A percentile compares a stretch with the other conserved stretches of the same genome.
Conservation (phyloP, 2,329 filamentous ascomycete species). For the Aspergillus sojae region DNA sequence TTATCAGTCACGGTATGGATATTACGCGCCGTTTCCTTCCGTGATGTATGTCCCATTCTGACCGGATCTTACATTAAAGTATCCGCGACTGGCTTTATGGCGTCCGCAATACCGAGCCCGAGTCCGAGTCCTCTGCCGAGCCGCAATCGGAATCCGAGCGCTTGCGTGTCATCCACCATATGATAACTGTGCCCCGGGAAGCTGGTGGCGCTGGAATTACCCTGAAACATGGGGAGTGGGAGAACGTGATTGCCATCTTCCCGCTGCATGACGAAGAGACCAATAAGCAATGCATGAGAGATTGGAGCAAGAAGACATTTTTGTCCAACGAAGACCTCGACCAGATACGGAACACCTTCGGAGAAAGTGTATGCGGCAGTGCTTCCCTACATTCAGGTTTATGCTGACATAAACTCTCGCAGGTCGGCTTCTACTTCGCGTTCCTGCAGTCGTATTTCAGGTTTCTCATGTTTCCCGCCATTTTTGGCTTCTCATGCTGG, state of each 20-base stretch:
- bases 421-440: conserved; percentile 93
- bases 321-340: conserved; percentile 67
- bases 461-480: conserved; percentile 80
- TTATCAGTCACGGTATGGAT: conserved; percentile 71
- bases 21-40: background rate
- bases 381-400: background rate
- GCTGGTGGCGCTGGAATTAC: conserved; percentile 81
- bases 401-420: conserved; percentile 8
- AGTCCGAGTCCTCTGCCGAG: conserved; percentile 69
- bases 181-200: conserved; percentile 73
- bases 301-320: conserved; percentile 63
- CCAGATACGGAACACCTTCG: conserved; percentile 75
- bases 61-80: conserved; percentile 45
- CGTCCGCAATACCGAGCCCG: conserved; percentile 73
- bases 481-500: conserved; percentile 78
- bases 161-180: conserved; percentile 80
- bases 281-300: conserved; percentile 76
- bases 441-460: conserved; percentile 93
- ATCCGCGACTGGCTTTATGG: conserved; percentile 96
- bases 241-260: conserved; percentile 73
- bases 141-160: conserved; percentile 88
- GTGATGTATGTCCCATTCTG: background rate
- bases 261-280: conserved; percentile 77
- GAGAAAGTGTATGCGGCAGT: conserved; percentile 55
- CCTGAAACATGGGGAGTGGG: conserved; percentile 70